Base-by-base conservation (phyloP, 306 rosid species). In the Elaeagnus macrophylla region DNA sequence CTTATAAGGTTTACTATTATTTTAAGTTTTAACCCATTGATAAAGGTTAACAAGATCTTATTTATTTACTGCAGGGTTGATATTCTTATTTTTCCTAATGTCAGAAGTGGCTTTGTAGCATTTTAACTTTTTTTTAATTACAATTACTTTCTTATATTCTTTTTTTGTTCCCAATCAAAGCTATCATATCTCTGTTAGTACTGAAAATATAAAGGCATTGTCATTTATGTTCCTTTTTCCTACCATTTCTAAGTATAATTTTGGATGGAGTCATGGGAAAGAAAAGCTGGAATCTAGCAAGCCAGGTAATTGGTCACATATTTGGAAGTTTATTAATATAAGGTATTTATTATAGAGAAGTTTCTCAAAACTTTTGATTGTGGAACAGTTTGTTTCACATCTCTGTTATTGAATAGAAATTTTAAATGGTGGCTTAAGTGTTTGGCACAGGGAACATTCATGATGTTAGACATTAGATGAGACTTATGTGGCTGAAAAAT, bases 261-360 rank as follows among this genome's bases (percentile, higher is more conserved):
- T 84, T 76, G 97, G 97, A 58, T 91, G 97, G 97, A 91, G 96
- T 73, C 97, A 91, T 69, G 97, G 96, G 67, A 86, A 91, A 70
- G 97, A 91, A 79, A 86, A 73, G 72, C 86, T 91, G 62, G 97
- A 86, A 73, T 86, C 97, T 12, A 96, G 93, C 56, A 91, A 82
- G 77, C 93, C 81, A 60, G 96, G 97, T 91, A 76, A n/a, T 57
- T 17, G 13, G 36, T 45, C 49, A 61, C 64, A 45, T 37, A 51
- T 39, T 60, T 46, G 55, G 50, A 41, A 37, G 52, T 72, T 54
- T 54, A 20, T 37, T 12, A 59, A 39, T 60, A 47, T 51, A 62
- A 17, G n/a, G 37, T 56, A n/a, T 36, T 44, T 16, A 57, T 48
- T 35, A 57, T 14, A 43, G n/a, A 45, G 17, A 12, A 9, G 3